phyloP scores from a whole-genome alignment of 805 yeast genomes.

The Lachancea mirantina region DNA sequence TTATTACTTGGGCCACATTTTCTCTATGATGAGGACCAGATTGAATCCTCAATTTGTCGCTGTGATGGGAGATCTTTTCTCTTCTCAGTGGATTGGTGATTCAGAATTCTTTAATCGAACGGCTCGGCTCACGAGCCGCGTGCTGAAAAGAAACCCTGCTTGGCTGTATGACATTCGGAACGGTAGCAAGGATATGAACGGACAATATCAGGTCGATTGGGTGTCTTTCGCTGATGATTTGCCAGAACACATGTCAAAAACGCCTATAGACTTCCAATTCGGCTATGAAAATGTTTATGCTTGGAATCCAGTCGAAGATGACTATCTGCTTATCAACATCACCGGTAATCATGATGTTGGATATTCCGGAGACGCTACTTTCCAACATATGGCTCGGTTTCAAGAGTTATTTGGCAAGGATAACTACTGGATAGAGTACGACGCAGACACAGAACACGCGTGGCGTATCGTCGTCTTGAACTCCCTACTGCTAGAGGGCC shows the following conservation, averaged over 20 bases:
- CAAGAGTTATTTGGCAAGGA: constrained; percentile 70
- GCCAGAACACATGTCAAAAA: constrained; percentile 17
- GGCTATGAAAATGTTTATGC: constrained; percentile 58
- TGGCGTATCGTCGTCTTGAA: constrained; percentile 88
- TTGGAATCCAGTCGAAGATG: constrained; percentile 49
- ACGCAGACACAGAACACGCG: constrained; percentile 55
- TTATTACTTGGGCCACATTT: constrained; percentile 79
- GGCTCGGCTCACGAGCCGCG: constrained; percentile 59
- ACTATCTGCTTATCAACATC: constrained; percentile 70
- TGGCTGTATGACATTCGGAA: constrained; percentile 42
- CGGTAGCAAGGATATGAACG: constrained; percentile 23
- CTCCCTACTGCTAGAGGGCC: constrained; percentile 81
- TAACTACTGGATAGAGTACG: constrained; percentile 72
- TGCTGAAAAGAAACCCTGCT: constrained; percentile 58
- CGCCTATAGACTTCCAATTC: constrained; percentile 33
- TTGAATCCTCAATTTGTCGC: constrained; percentile 73
- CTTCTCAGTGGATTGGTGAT: constrained; percentile 92
- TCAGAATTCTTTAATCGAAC: constrained; percentile 80
- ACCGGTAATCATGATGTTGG: constrained; percentile 97
- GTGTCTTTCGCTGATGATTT: constrained; percentile 21
- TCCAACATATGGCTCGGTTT: constrained; percentile 82
- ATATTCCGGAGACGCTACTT: constrained; percentile 88
- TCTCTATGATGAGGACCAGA: constrained; percentile 52
- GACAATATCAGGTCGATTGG: constrained; percentile 26
- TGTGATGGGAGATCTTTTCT: constrained; percentile 87